These are phyloP conservation scores for Phytopythium chamaehyphon DNA, from an alignment of 352 stramenopile genomes.

Conservation along the genomic window DNA sequence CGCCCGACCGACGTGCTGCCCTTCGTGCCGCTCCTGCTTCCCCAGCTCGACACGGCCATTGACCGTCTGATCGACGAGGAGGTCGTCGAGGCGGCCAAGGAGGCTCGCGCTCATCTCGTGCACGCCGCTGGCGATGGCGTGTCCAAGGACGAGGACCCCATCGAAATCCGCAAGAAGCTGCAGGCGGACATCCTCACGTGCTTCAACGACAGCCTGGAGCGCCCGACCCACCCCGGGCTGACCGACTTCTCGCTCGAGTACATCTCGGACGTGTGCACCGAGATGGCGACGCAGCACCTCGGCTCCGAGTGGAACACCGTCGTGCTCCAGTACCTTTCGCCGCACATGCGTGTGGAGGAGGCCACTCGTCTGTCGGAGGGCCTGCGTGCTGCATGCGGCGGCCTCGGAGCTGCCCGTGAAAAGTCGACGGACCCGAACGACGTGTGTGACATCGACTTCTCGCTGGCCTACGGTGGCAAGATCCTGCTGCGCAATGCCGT, in stretches of 20 bases:
- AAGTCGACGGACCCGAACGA: conserved; percentile 67
- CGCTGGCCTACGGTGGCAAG: conserved; percentile 83
- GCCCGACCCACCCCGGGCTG: conserved; percentile 33
- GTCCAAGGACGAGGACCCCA: conserved; percentile 47
- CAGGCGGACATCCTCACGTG: conserved; percentile 39
- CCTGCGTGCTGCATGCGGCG: conserved; percentile 43
- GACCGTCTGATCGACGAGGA: conserved; percentile 92
- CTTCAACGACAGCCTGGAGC: conserved; percentile 44
- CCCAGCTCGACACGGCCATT: conserved; percentile 90
- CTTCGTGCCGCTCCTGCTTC: conserved; percentile 90
- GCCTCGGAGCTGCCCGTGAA: conserved; percentile 42
- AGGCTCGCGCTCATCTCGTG: conserved; percentile 55
- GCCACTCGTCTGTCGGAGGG: conserved; percentile 46
- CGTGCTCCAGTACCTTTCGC: conserved; percentile 48
- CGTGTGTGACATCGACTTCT: conserved; percentile 70
- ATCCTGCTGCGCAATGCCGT: conserved; percentile 96
- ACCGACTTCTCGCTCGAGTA: conserved; percentile 56
- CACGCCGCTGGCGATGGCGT: conserved; percentile 47
- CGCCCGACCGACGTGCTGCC: conserved; percentile 86
- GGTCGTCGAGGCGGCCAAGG: conserved; percentile 67
- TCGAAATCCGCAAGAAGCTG: conserved; percentile 51
- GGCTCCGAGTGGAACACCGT: conserved; percentile 47
- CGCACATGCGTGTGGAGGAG: conserved; percentile 54
- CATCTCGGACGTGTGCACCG: conserved; percentile 55
- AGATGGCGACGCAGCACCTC: conserved; percentile 53